These are phyloP conservation scores for Fragilaria radians DNA, from an alignment of 108 stramenopile species.

Conservation along the genomic window DNA sequence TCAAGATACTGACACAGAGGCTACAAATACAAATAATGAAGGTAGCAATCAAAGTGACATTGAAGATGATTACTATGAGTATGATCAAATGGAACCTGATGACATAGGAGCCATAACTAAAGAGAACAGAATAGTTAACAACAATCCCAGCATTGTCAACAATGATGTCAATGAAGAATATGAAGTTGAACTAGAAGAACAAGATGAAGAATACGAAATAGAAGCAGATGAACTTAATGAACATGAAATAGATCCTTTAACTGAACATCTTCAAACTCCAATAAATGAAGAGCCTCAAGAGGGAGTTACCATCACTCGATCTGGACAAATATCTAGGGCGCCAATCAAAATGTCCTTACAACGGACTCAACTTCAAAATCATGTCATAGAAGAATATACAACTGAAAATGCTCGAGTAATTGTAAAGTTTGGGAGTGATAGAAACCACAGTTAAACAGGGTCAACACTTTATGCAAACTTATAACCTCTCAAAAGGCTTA, in stretches of 20 bases:
- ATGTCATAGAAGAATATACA: not conserved
- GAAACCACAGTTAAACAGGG: not conserved
- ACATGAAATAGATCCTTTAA: not conserved
- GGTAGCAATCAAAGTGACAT: not conserved
- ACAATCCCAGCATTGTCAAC: not conserved
- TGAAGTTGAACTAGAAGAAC: not conserved
- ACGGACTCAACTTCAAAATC: no score
- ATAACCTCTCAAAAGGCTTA: slow-evolving; percentile 3
- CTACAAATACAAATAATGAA: not conserved
- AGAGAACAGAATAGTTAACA: not conserved
- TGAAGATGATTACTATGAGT: not conserved
- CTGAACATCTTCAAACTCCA: not conserved
- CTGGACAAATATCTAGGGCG: not conserved
- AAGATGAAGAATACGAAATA: not conserved
- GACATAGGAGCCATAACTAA: not conserved
- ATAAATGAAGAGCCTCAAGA: not conserved
- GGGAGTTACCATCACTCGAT: not conserved
- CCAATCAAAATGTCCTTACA: no score
- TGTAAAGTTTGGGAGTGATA: not conserved
- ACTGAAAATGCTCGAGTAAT: not conserved
- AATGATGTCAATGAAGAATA: not conserved
- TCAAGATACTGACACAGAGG: not conserved
- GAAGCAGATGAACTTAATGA: not conserved
- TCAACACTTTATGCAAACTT: not conserved
- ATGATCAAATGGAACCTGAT: not conserved